These are phyloP conservation scores for Phialophora chinensis DNA, from an alignment of 2,329 filamentous ascomycete species.

Conservation along the genomic window DNA sequence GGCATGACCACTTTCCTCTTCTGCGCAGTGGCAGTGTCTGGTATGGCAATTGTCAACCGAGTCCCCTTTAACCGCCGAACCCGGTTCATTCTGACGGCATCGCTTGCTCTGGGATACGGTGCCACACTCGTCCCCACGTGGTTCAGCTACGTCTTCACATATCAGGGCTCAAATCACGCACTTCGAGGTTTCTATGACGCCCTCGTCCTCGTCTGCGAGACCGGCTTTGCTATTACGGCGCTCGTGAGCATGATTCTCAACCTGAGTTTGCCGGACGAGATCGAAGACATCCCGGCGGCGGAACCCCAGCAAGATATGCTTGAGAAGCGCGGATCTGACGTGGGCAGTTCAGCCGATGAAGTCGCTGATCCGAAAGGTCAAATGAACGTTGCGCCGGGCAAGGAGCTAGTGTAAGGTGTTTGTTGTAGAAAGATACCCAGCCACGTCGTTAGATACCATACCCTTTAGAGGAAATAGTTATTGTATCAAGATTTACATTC, in stretches of 20 bases:
- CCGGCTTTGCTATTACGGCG: slow-evolving; percentile 67
- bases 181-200: slow-evolving; percentile 63
- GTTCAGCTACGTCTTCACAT: slow-evolving; percentile 53
- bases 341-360: slow-evolving; percentile 4
- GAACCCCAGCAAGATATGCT: slow-evolving; percentile 29
- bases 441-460: neutral
- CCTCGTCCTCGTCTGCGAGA: slow-evolving; percentile 73
- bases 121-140: slow-evolving; percentile 56
- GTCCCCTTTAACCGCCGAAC: slow-evolving; percentile 69
- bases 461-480: neutral
- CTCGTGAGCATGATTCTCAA: slow-evolving; percentile 76
- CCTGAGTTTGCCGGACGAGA: slow-evolving; percentile 72
- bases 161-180: slow-evolving; percentile 65
- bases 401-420: slow-evolving; percentile 29
- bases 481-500: neutral
- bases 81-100: slow-evolving; percentile 69
- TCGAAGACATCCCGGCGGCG: slow-evolving; percentile 64
- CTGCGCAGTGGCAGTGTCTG: slow-evolving; percentile 68
- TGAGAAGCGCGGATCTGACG: slow-evolving; percentile 18
- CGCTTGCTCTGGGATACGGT: slow-evolving; percentile 65
- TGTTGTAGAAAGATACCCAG: slow-evolving; percentile 9
- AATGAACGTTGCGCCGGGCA: slow-evolving; percentile 19
- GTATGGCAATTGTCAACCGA: slow-evolving; percentile 68
- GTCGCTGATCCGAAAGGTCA: slow-evolving; percentile 11
- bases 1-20: slow-evolving; percentile 69